Conservation (phyloP, 352 stramenopile species). For the Globisporangium orthogonon region DNA sequence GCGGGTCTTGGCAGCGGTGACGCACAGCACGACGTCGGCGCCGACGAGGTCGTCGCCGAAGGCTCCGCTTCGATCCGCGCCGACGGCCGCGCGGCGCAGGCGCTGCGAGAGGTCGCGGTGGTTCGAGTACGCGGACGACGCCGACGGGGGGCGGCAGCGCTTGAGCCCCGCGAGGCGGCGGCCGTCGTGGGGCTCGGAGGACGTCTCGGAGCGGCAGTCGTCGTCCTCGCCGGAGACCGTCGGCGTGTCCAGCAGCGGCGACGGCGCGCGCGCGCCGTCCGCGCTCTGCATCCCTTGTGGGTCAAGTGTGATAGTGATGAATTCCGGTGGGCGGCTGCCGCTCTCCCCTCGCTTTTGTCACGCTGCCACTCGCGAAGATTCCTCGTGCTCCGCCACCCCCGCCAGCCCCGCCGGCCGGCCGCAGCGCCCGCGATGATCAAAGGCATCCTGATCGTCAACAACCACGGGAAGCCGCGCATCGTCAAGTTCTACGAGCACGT, state of each 20-base stretch:
- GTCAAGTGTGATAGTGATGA: too few species aligned
- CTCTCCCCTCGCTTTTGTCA: too few species aligned
- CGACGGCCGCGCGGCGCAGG: conserved; percentile 44
- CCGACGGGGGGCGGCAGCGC: conserved; percentile 20
- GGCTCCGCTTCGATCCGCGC: background rate
- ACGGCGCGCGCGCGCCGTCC: background rate
- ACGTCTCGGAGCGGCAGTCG: conserved; percentile 74
- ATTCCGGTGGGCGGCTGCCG: too few species aligned
- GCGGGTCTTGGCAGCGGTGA: conserved; percentile 14
- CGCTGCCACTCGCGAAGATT: too few species aligned
- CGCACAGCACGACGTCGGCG: conserved; percentile 69
- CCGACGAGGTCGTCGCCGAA: conserved; percentile 64
- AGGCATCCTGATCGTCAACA: conserved; percentile 99
- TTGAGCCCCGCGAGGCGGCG: conserved; percentile 8
- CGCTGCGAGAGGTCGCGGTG: conserved; percentile 52
- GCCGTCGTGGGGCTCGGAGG: conserved; percentile 43
- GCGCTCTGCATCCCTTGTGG: too few species aligned
- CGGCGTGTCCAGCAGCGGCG: conserved; percentile 48
- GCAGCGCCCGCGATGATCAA: conserved; percentile 90
- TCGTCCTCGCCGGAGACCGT: conserved; percentile 65
- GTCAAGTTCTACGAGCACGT: conserved; percentile 99
- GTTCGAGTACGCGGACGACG: conserved; percentile 47
- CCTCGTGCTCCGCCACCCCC: too few species aligned
- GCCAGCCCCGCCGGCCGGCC: too few species aligned
- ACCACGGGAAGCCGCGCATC: conserved; percentile 97